Evolutionary conservation across 108 stramenopile genomes (phyloP), one percentile per base, ranked within the genome.

Genomic region (Pelagomonas calceolata): DNA sequence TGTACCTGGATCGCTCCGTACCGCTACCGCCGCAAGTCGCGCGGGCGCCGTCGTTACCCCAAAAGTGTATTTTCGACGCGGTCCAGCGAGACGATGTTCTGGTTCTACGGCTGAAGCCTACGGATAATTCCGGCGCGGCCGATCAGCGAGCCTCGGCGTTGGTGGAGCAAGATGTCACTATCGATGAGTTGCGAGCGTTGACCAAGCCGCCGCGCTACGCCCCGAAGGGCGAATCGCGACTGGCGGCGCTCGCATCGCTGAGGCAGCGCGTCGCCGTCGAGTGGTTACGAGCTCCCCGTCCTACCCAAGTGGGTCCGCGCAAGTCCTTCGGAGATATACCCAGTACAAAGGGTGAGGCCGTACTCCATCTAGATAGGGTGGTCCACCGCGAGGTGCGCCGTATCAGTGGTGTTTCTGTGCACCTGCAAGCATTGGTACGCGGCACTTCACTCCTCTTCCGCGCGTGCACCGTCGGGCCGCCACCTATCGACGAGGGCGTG

Each of bases 401-500:
- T 26, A 31, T 71, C 32, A 36, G n/a, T 29, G 64, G 64, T 18
- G 34, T 65, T 4, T 12, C 64, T 12, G 9, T 26, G 26, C 29
- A 34, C 1, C 32, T 71, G 34, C 43, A 46, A 29, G 70, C 64
- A 0, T 12, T 34, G 14, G 70, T 71, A 0, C 63, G 36, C 64
- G 64, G 60, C 63, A 33, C n/a, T 34, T 63, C 64, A 34, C 63
- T 71, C n/a, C 63, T 71, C 64, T 71, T 65, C 70, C 64, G 65
- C 64, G 70, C 70, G 35, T 18, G 34, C 7, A 17, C 29, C 51
- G 51, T 60, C 7, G 21, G 51, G 3, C 51, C 51, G 51, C 39
- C 39, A 12, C 39, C 39, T 12, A 43, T 10, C 9, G 39, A 10
- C 39, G 12, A 10, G 9, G 51, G 14, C 51, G 21, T 9, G 21